phyloP scores from a whole-genome alignment of 83 land plant genomes.

The Larix sibirica region DNA sequence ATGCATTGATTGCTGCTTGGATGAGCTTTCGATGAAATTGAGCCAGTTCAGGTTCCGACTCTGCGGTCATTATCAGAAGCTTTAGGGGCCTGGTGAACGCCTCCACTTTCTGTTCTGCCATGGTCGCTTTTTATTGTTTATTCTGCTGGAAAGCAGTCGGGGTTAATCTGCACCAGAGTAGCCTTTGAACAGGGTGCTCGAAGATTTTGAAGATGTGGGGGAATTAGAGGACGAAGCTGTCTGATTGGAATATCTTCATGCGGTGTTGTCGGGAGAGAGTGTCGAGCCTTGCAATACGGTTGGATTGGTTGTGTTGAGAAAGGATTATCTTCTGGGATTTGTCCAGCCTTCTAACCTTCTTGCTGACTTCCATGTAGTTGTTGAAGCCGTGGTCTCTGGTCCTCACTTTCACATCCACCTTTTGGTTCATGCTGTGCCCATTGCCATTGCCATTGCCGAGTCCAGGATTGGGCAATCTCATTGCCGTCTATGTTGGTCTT shows the following conservation, averaged over 20 bases:
- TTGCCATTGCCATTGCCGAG: no score
- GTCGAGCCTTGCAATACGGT: conserved; percentile 48
- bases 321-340: conserved; percentile 46
- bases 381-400: conserved; percentile 53
- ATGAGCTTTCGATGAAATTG: no score
- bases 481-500: no score
- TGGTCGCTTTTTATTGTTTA: conserved; percentile 34
- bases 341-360: conserved; percentile 45
- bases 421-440: no score
- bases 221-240: conserved; percentile 46
- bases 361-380: conserved; percentile 55
- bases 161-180: conserved; percentile 48
- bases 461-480: no score
- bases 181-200: conserved; percentile 67
- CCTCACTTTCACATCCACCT: no score
- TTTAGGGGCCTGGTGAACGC: conserved; percentile 48
- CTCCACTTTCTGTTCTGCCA: conserved; percentile 28
- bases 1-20: no score
- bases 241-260: conserved; percentile 46
- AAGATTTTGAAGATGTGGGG: conserved; percentile 65
- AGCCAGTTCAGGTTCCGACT: no score
- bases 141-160: conserved; percentile 32
- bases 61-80: conserved; percentile 38
- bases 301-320: conserved; percentile 22
- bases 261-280: conserved; percentile 51